Evolutionary conservation across 1,284 basidiomycete species (phyloP).

Genomic region (Sutorius eximius): DNA sequence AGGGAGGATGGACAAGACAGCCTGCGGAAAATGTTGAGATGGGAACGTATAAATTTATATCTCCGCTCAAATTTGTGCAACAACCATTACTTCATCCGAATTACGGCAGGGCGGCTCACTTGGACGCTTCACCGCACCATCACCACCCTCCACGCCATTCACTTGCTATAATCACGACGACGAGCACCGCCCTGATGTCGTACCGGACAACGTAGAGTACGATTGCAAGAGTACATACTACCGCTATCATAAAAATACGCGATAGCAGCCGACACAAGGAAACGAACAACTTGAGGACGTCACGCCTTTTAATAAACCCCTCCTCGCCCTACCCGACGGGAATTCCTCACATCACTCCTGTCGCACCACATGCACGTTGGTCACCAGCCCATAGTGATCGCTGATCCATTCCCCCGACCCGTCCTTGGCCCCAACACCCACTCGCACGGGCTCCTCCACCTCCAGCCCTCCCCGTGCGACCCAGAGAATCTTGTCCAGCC

Average conservation of each 20-base stretch:
- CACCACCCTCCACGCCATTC: neutral
- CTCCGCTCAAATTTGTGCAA: slow-evolving; percentile 31
- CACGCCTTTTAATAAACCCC: slow-evolving; percentile 7
- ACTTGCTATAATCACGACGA: slow-evolving; percentile 19
- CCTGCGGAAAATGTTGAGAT: slow-evolving; percentile 21
- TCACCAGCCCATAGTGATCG: slow-evolving; percentile 64
- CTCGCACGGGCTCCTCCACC: slow-evolving; percentile 50
- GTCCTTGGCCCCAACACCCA: slow-evolving; percentile 54
- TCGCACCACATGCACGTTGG: slow-evolving; percentile 41
- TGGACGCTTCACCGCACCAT: neutral
- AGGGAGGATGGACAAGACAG: slow-evolving; percentile 5
- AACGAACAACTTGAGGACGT: neutral
- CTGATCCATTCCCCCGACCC: slow-evolving; percentile 51
- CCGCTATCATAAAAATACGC: slow-evolving; percentile 6
- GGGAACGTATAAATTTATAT: slow-evolving; percentile 26
- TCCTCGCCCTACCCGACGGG: neutral
- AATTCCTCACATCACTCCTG: slow-evolving; percentile 17
- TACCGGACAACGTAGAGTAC: neutral
- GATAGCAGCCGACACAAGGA: neutral
- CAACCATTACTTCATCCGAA: neutral
- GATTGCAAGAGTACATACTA: neutral
- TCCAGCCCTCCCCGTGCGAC: slow-evolving; percentile 44
- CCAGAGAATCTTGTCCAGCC: slow-evolving; percentile 69
- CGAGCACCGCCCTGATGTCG: neutral
- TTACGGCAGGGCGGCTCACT: neutral